Evolutionary conservation across 148 eudicot species (phyloP), one percentile per base, ranked within the genome.

Genomic region (Beta vulgaris): DNA sequence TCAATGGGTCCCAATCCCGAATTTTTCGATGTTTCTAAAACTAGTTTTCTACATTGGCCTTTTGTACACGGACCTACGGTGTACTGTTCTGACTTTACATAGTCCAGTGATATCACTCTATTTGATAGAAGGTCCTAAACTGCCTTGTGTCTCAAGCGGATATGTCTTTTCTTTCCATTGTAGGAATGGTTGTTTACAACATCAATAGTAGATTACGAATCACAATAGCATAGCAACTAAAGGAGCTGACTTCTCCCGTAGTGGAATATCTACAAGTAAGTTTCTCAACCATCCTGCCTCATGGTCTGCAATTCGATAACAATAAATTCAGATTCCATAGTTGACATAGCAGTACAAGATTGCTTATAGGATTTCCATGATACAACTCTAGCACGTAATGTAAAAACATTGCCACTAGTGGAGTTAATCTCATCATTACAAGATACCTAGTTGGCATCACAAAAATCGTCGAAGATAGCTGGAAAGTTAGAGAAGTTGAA

Each of bases 151-250:
- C 74, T 35, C 6, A 71, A 13, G 0, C 62, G 4, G 5, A 69
- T 69, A 25, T 69, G 72, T 28, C 72, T 44, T 14, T 21, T 48
- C 72, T 69, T 69, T 23, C 73, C 61, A 32, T 71, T 51, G 23
- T 32, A 51, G 16, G 40, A 14, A 8, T 53, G n/a, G 31, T 53
- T 71, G 15, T 53, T 48, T 16, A 44, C 73, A 7, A 70, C 61
- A 23, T 0, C 8, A 51, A 70, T 32, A 1, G 61, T 9, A 6
- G 61, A n/a, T 18, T 29, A 16, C 2, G 26, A 31, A 14, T 70
- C 73, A 49, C 73, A 70, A 51, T 51, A n/a, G 73, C 1, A 51
- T 35, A 0, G 61, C 39, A 8, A 49, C 61, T 49, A 40, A 70
- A 2, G 61, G 60, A 32, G 73, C 29, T 7, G 31, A 39, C 18